These are phyloP conservation scores for Domatiomyces globalis DNA, from an alignment of 2,329 filamentous ascomycete species.

Conservation along the genomic window DNA sequence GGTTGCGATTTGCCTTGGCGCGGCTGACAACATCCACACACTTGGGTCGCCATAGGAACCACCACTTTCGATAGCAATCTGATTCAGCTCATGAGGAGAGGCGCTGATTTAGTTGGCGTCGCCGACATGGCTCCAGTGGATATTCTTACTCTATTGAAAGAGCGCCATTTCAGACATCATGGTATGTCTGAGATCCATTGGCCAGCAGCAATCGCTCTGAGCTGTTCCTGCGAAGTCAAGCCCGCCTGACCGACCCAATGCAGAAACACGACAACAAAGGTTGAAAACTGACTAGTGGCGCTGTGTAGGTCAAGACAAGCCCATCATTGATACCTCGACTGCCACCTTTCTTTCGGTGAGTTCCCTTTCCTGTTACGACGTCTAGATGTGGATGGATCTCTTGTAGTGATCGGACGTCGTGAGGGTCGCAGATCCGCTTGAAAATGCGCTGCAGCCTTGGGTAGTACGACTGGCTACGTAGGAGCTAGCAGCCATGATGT, in stretches of 20 bases:
- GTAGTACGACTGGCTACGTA: not conserved
- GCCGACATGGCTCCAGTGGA: slow-evolving; percentile 10
- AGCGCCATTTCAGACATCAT: slow-evolving; percentile 11
- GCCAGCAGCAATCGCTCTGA: slow-evolving; percentile 1
- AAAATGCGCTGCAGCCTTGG: not conserved
- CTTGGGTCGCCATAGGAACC: not conserved
- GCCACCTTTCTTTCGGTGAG: slow-evolving; percentile 29
- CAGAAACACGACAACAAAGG: not conserved
- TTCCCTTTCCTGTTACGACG: not conserved
- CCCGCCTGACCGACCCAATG: too few species aligned
- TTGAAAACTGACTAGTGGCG: not conserved
- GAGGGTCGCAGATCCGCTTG: not conserved
- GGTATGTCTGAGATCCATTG: slow-evolving; percentile 13
- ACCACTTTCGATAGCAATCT: not conserved
- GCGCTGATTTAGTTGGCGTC: not conserved
- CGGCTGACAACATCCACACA: not conserved
- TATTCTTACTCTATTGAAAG: slow-evolving; percentile 7
- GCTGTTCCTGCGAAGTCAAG: not conserved
- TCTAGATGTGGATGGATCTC: not conserved
- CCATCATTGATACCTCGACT: slow-evolving; percentile 24
- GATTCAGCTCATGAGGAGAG: not conserved
- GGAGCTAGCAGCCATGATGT: not conserved
- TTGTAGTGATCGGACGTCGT: not conserved
- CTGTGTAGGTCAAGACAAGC: slow-evolving; percentile 22
- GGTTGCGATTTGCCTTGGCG: not conserved